Evolutionary conservation across 495 filamentous ascomycete species (phyloP).

Genomic region (Aspergillus asperescens): DNA sequence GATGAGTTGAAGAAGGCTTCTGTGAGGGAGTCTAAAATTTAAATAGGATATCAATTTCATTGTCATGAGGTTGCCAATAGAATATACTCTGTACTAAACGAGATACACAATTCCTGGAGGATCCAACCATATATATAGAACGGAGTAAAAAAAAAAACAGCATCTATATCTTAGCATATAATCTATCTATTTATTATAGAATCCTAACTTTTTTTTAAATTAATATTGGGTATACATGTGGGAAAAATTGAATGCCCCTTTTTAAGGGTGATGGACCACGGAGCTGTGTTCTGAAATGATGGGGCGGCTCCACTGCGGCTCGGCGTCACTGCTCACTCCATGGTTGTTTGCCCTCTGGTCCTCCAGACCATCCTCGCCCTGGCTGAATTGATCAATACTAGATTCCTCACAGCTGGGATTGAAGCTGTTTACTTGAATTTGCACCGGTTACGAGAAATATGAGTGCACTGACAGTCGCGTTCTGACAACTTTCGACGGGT

Average conservation of each 20-base stretch:
- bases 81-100: too few species aligned
- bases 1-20: constrained; percentile 26
- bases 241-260: constrained; percentile 2
- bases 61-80: too few species aligned
- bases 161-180: too few species aligned
- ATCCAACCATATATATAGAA: too few species aligned
- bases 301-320: constrained; percentile 33
- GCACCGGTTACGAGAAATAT: neutral
- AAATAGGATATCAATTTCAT: constrained; percentile 1
- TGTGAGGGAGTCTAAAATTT: constrained; percentile 40
- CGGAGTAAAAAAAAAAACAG: too few species aligned
- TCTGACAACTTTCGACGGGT: constrained; percentile 5
- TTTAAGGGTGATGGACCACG: constrained; percentile 12
- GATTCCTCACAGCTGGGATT: neutral
- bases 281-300: constrained; percentile 3
- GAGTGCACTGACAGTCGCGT: neutral
- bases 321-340: constrained; percentile 4
- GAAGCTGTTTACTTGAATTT: neutral
- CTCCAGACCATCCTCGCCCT: constrained; percentile 18
- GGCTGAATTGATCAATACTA: neutral
- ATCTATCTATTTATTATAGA: neutral
- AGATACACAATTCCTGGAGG: too few species aligned
- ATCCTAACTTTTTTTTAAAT: neutral
- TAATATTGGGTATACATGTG: neutral
- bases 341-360: constrained; percentile 22